Evolutionary conservation across 495 filamentous ascomycete genomes (phyloP).

Genomic region (Xylaria acuta): DNA sequence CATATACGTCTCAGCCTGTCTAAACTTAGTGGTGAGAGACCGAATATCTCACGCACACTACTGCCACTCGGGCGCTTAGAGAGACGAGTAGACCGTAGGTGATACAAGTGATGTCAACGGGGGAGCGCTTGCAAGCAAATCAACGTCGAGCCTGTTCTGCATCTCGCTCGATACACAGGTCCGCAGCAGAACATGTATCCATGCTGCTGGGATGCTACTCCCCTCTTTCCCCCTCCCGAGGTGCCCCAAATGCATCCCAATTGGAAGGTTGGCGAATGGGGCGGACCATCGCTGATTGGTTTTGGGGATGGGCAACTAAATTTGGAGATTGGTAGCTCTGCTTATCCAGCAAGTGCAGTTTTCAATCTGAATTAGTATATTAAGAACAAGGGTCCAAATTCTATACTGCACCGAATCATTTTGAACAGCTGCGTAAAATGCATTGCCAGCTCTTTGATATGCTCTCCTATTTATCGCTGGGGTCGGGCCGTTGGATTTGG

Average conservation of each 20-base stretch:
- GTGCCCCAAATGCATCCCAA: slow-evolving; percentile 3
- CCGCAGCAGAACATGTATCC: background rate
- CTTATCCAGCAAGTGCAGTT: slow-evolving; percentile 22
- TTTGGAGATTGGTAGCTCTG: slow-evolving; percentile 6
- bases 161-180: background rate
- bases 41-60: background rate
- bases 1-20: slow-evolving; percentile 7
- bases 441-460: background rate
- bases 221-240: background rate
- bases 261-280: background rate
- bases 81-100: background rate
- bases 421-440: background rate
- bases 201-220: background rate
- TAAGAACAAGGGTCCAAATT: slow-evolving; percentile 2
- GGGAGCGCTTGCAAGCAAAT: background rate
- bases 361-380: background rate
- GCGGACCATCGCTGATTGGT: background rate
- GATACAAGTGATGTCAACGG: background rate
- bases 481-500: slow-evolving; percentile 16
- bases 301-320: slow-evolving; percentile 14
- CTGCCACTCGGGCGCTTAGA: slow-evolving; percentile 16
- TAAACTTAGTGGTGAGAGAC: slow-evolving; percentile 18
- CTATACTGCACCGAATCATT: background rate
- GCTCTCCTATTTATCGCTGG: background rate
- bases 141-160: slow-evolving; percentile 1